These are phyloP conservation scores for Prunus yedoensis DNA, from an alignment of 331 rosid species.

Conservation along the genomic window DNA sequence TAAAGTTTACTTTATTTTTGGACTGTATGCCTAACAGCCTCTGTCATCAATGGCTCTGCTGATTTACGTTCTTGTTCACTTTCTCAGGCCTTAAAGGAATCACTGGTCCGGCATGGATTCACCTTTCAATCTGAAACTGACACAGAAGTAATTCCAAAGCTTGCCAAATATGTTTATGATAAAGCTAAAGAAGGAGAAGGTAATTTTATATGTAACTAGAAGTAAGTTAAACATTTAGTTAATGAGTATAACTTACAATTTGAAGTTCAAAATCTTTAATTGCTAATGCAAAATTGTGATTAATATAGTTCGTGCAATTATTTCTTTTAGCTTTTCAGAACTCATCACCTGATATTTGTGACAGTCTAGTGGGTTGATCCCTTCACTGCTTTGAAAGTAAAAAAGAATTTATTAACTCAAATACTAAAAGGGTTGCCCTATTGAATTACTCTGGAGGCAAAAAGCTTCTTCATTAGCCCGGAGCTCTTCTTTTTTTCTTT, in stretches of 20 bases:
- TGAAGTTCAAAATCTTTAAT: background rate
- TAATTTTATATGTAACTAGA: conserved; percentile 18
- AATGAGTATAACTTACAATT: background rate
- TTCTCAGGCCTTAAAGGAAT: conserved; percentile 84
- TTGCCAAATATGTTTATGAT: conserved; percentile 89
- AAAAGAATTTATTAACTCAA: background rate
- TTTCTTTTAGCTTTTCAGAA: background rate
- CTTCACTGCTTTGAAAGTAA: background rate
- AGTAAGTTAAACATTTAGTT: background rate
- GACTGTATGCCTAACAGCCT: background rate
- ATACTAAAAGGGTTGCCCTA: background rate
- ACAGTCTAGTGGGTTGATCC: background rate
- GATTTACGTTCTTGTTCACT: conserved; percentile 16
- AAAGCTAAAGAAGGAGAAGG: conserved; percentile 81
- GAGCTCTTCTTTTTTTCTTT: background rate
- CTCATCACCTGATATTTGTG: background rate
- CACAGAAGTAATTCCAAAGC: conserved; percentile 97
- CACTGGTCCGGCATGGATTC: conserved; percentile 79
- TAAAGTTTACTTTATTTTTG: background rate
- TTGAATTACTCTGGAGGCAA: background rate
- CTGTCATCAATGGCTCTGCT: conserved; percentile 8
- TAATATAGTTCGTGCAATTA: background rate
- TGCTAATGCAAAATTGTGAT: background rate
- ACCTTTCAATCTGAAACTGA: conserved; percentile 93
- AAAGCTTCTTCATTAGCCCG: background rate